Percentiles rank a stretch among this genome's conserved stretches.
phyloP scores from a whole-genome alignment of 257 asterid species.

The Nicotiana undulata region DNA sequence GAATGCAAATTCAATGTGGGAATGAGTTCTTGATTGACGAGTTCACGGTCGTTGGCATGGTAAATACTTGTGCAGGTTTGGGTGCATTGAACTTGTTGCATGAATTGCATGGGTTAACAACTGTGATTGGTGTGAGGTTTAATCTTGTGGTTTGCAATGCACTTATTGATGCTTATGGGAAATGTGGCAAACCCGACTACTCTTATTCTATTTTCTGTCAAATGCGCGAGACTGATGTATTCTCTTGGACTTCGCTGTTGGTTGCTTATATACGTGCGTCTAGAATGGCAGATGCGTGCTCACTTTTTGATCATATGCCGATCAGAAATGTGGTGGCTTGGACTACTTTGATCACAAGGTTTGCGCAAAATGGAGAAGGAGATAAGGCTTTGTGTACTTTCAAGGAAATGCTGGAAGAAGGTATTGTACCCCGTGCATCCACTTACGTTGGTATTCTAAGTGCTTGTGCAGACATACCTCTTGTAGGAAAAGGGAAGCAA shows the following conservation, averaged over 20 bases:
- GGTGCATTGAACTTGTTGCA: constrained; percentile 31
- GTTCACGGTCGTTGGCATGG: constrained; percentile 48
- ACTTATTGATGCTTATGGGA: constrained; percentile 56
- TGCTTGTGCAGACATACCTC: constrained; percentile 66
- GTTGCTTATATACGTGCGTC: constrained; percentile 48
- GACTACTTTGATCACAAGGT: constrained; percentile 52
- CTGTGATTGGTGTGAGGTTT: constrained; percentile 28
- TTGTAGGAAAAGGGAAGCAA: constrained; percentile 51
- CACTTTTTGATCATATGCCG: constrained; percentile 41
- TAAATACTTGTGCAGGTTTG: constrained; percentile 35
- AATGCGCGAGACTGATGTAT: constrained; percentile 45
- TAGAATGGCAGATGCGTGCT: constrained; percentile 38
- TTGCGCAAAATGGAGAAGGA: constrained; percentile 40
- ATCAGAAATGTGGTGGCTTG: constrained; percentile 51
- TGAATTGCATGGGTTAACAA: constrained; percentile 48
- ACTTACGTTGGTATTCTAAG: constrained; percentile 42
- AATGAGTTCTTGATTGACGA: constrained; percentile 37
- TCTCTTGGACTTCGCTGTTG: constrained; percentile 65
- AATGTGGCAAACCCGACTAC: constrained; percentile 33
- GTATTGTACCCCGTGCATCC: constrained; percentile 26
- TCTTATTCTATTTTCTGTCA: constrained; percentile 31
- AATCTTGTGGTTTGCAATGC: constrained; percentile 49
- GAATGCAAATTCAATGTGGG: constrained; percentile 11
- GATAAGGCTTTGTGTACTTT: constrained; percentile 38
- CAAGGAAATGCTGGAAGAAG: constrained; percentile 42